A percentile compares a stretch with the other conserved stretches of the same genome.
Conservation (phyloP, 345 rosid species). For the Psidium friedrichsthalianum region DNA sequence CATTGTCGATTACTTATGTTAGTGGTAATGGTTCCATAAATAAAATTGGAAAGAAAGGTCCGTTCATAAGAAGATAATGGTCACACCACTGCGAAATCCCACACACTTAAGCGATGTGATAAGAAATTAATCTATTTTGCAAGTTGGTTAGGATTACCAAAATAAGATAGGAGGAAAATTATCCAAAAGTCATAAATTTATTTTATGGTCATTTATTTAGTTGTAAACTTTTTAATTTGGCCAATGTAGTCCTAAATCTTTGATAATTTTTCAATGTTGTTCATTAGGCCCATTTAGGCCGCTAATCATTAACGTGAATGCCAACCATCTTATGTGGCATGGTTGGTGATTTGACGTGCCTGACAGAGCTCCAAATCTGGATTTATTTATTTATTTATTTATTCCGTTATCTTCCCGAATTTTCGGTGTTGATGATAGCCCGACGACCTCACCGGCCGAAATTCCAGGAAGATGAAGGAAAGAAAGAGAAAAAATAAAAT, state of each 20-base stretch:
- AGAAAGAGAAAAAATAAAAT: background rate
- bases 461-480: background rate
- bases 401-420: background rate
- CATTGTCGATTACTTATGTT: background rate
- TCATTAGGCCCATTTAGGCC: too few species aligned
- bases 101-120: background rate
- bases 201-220: too few species aligned
- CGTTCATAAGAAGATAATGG: background rate
- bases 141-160: background rate
- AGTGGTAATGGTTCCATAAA: background rate
- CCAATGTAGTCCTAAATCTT: background rate
- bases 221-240: background rate
- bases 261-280: background rate
- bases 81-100: background rate
- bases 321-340: background rate
- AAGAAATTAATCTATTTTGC: background rate
- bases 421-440: background rate
- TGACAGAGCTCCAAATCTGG: background rate
- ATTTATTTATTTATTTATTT: background rate
- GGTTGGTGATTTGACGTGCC: rapidly evolving
- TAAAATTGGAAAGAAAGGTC: background rate
- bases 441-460: background rate
- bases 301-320: too few species aligned
- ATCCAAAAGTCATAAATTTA: too few species aligned
- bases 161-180: background rate